Evolutionary conservation across 345 rosid species (phyloP).

Genomic region (Linum lewisii): DNA sequence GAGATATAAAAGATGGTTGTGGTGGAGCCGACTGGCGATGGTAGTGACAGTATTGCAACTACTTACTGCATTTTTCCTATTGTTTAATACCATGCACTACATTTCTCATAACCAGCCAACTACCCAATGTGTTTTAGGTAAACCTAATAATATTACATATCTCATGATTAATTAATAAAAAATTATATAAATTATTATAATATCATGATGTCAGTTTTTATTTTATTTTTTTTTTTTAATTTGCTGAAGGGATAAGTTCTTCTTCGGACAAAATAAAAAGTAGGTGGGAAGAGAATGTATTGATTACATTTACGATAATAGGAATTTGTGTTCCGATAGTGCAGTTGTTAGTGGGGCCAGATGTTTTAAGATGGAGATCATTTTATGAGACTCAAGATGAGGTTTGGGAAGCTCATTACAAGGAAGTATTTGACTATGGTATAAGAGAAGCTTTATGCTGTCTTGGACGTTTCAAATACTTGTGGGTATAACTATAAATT

Average conservation of each 20-base stretch:
- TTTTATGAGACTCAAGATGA: constrained; percentile 77
- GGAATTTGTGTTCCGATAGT: constrained; percentile 45
- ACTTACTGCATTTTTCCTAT: constrained; percentile 50
- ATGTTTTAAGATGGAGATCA: constrained; percentile 74
- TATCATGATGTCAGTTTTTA: too few relatives aligned
- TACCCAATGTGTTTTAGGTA: constrained; percentile 53
- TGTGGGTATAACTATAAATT: constrained; percentile 30
- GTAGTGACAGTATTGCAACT: constrained; percentile 55
- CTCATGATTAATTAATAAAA: too few relatives aligned
- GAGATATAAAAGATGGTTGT: constrained; percentile 70
- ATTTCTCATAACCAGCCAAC: constrained; percentile 36
- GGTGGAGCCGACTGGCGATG: constrained; percentile 66
- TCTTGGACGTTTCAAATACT: constrained; percentile 65
- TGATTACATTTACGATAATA: constrained; percentile 36
- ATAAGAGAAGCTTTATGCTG: constrained; percentile 95
- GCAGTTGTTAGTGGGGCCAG: constrained; percentile 72
- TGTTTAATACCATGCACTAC: constrained; percentile 35
- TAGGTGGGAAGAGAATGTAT: constrained; percentile 40
- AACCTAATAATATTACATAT: constrained; percentile 3
- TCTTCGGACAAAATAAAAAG: constrained; percentile 14
- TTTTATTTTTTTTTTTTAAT: constrained; percentile 6
- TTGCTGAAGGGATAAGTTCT: constrained; percentile 39
- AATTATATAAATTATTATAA: too few relatives aligned
- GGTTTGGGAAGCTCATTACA: constrained; percentile 90
- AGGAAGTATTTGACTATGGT: constrained; percentile 86